Conservation (phyloP, 495 filamentous ascomycete genomes). For the Penicillium maclennaniae region DNA sequence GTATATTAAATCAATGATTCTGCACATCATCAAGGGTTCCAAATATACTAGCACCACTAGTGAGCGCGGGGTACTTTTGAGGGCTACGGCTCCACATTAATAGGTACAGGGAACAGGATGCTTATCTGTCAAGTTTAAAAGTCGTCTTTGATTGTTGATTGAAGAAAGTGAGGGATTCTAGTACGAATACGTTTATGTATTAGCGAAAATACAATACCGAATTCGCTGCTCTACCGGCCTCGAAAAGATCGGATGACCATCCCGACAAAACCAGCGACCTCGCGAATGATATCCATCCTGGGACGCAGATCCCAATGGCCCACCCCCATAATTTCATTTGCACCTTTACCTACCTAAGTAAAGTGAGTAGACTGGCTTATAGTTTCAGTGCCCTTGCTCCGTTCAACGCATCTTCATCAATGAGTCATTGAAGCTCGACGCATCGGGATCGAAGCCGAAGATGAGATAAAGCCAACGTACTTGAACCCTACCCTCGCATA, state of each 20-base stretch:
- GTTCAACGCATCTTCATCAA: neutral
- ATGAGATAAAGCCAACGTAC: neutral
- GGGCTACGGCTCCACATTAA: neutral
- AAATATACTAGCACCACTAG: neutral
- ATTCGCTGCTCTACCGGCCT: neutral
- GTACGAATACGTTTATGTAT: too few species aligned
- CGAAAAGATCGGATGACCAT: neutral
- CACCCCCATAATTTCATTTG: neutral
- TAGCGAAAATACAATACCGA: neutral
- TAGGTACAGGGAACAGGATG: neutral
- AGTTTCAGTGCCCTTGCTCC: neutral
- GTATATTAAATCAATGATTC: neutral
- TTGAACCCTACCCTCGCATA: too few species aligned
- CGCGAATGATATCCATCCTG: neutral
- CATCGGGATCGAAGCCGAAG: neutral
- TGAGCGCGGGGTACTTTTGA: neutral
- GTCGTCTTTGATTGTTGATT: too few species aligned
- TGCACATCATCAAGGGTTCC: neutral
- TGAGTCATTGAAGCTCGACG: conserved; percentile 3
- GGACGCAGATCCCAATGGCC: neutral
- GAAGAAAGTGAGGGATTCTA: too few species aligned
- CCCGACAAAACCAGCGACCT: neutral
- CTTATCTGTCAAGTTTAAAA: too few species aligned
- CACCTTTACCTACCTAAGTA: neutral
- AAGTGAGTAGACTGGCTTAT: neutral